A percentile compares a stretch with the other conserved stretches of the same genome.
These are phyloP conservation scores for Gyromitra esculenta DNA, from an alignment of 2,329 filamentous ascomycete species.

Conservation along the genomic window DNA sequence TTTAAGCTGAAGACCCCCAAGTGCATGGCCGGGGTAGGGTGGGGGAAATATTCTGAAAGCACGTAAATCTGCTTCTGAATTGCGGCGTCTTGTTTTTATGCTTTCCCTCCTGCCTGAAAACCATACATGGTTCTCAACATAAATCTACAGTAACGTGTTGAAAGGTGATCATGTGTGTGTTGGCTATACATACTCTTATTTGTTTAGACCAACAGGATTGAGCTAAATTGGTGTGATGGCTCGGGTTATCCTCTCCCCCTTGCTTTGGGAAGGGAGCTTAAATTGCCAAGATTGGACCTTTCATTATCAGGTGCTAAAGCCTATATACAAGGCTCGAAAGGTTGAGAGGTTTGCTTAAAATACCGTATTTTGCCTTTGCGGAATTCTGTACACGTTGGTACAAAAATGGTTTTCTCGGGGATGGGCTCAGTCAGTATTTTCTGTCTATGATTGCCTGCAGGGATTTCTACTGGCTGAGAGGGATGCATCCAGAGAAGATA, in stretches of 20 bases:
- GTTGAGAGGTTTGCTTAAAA: too few species aligned
- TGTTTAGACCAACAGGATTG: not conserved
- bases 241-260: not conserved
- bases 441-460: too few species aligned
- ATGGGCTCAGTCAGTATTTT: too few species aligned
- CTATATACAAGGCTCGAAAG: too few species aligned
- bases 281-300: not conserved
- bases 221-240: not conserved
- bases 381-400: too few species aligned
- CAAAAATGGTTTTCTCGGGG: too few species aligned
- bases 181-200: not conserved
- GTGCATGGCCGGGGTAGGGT: not conserved
- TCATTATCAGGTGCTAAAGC: not conserved
- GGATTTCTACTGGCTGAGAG: too few species aligned
- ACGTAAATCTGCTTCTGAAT: not conserved
- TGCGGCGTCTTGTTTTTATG: not conserved
- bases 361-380: too few species aligned
- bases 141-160: not conserved
- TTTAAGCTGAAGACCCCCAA: not conserved
- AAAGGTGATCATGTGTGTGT: not conserved
- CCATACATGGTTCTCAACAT: not conserved
- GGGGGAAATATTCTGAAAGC: not conserved
- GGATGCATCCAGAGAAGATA: too few species aligned
- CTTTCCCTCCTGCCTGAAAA: not conserved
- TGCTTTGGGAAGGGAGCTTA: not conserved